Conservation (phyloP, 805 yeast species). For the Wickerhamiella kazuoi region DNA sequence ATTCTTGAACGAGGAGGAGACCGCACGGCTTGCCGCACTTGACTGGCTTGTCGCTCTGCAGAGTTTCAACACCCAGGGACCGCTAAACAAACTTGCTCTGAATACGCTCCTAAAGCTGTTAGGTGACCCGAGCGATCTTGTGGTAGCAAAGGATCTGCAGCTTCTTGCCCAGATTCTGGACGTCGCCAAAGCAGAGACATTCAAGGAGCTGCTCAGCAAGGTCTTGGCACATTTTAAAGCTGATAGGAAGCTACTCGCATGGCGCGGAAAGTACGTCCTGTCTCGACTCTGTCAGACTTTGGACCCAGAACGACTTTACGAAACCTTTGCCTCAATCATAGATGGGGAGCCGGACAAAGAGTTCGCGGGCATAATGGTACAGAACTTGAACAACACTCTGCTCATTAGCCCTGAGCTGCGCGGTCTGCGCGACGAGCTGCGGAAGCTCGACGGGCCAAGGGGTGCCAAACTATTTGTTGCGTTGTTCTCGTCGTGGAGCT, state of each 20-base stretch:
- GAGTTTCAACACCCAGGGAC: slow-evolving; percentile 30
- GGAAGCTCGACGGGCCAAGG: slow-evolving; percentile 37
- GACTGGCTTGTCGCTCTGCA: slow-evolving; percentile 84
- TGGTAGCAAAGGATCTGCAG: slow-evolving; percentile 54
- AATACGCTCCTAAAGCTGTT: slow-evolving; percentile 61
- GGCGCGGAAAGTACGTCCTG: slow-evolving; percentile 66
- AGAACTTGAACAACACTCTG: slow-evolving; percentile 69
- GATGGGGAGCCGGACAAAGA: slow-evolving; percentile 41
- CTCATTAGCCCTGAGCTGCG: slow-evolving; percentile 72
- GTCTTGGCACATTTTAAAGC: slow-evolving; percentile 50
- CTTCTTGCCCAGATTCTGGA: slow-evolving; percentile 55
- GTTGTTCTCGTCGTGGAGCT: slow-evolving; percentile 80
- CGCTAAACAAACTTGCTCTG: slow-evolving; percentile 43
- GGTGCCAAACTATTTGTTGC: slow-evolving; percentile 57
- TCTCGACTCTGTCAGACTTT: slow-evolving; percentile 68
- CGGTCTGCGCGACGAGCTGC: slow-evolving; percentile 48
- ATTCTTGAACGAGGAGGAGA: slow-evolving; percentile 56
- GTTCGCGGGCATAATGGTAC: slow-evolving; percentile 67
- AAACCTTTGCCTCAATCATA: slow-evolving; percentile 60
- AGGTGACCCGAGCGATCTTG: slow-evolving; percentile 58
- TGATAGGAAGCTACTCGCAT: slow-evolving; percentile 48
- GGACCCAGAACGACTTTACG: slow-evolving; percentile 67
- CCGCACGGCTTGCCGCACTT: slow-evolving; percentile 63
- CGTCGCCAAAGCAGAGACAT: slow-evolving; percentile 57
- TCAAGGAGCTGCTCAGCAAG: slow-evolving; percentile 56